Evolutionary conservation across 176 grass and related monocot species (phyloP).

Genomic region (Aechmea fasciata): DNA sequence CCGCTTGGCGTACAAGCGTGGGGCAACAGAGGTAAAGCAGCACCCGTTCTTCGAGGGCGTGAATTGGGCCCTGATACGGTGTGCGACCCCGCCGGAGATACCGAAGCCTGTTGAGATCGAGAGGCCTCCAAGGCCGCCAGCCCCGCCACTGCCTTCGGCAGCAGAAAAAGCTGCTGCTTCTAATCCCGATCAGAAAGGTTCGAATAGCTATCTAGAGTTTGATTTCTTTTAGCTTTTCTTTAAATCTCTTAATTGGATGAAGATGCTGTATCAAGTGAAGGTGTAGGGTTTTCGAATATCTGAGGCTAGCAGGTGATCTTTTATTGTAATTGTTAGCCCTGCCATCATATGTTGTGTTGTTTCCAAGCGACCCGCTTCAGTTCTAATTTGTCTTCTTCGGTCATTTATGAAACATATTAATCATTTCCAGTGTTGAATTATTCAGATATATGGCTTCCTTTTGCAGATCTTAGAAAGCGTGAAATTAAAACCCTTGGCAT

Average conservation of each 20-base stretch:
- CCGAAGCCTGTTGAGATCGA: constrained; percentile 50
- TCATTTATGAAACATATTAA: constrained; percentile 19
- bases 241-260: constrained; percentile 4
- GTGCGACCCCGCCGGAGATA: constrained; percentile 74
- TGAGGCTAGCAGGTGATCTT: constrained; percentile 11
- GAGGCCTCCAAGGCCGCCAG: constrained; percentile 21
- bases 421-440: not conserved
- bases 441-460: not conserved
- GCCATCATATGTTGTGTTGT: constrained; percentile 17
- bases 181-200: constrained; percentile 35
- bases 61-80: constrained; percentile 87
- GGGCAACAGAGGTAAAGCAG: constrained; percentile 82
- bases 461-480: not conserved
- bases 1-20: constrained; percentile 61
- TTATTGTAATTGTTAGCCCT: constrained; percentile 20
- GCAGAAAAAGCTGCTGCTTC: constrained; percentile 15
- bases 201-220: constrained; percentile 71
- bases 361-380: constrained; percentile 3
- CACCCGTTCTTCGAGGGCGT: constrained; percentile 87
- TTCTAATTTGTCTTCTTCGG: constrained; percentile 28
- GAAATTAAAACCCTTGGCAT: too few relatives aligned
- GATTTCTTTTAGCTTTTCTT: constrained; percentile 90
- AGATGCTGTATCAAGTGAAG: constrained; percentile 16
- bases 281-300: constrained; percentile 6
- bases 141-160: constrained; percentile 14